Evolutionary conservation across 1,284 basidiomycete species (phyloP).

Genomic region (Vanrija sp.): DNA sequence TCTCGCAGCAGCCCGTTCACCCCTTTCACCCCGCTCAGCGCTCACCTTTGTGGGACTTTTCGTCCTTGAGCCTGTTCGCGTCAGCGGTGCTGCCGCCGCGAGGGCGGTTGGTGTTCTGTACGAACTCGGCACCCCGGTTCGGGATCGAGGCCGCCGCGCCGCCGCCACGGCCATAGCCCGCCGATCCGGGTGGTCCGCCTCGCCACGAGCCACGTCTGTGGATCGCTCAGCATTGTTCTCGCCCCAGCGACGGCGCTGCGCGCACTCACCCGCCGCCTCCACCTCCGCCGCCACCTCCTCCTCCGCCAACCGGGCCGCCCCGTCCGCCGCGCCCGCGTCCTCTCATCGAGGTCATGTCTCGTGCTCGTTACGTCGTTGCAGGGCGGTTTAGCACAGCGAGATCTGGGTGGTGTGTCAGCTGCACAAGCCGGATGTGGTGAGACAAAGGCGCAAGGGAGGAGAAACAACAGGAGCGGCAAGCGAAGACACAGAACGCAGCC

Average conservation of each 20-base stretch:
- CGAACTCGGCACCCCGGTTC: not conserved
- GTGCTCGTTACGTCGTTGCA: constrained; percentile 1
- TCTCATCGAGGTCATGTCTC: constrained; percentile 20
- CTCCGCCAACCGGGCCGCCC: constrained; percentile 9
- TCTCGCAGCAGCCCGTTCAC: too few relatives aligned
- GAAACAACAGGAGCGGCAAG: too few relatives aligned
- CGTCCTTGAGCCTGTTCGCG: constrained; percentile 5
- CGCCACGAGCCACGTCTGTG: constrained; percentile 39
- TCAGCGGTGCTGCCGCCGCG: not conserved
- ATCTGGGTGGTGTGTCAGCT: not conserved
- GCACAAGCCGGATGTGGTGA: not conserved
- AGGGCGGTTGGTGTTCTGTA: not conserved
- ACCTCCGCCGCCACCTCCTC: not conserved
- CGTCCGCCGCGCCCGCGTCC: constrained; percentile 19
- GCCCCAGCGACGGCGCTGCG: not conserved
- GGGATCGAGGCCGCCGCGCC: constrained; percentile 9
- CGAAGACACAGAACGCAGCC: too few relatives aligned
- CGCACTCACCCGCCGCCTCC: not conserved
- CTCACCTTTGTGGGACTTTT: constrained; percentile 14
- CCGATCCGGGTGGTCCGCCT: constrained; percentile 35
- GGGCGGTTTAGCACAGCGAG: not conserved
- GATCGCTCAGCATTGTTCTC: constrained; percentile 3
- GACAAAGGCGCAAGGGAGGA: not conserved
- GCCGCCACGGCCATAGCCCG: constrained; percentile 18
- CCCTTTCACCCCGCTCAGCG: not conserved